Base-by-base conservation (phyloP, 331 rosid genomes). In the Erythrophleum ivorense region DNA sequence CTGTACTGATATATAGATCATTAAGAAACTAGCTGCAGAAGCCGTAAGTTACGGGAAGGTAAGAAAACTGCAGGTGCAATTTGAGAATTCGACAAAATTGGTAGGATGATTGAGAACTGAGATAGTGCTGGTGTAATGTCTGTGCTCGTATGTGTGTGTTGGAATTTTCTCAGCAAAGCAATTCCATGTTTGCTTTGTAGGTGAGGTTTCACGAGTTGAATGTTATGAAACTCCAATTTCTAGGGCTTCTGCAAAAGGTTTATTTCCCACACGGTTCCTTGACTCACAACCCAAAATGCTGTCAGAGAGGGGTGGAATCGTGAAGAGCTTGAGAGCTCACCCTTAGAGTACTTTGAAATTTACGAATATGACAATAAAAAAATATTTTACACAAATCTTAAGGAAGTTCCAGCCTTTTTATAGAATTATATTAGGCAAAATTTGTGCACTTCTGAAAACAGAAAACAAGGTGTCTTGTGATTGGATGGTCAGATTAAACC, bases 1-100 rank as follows among this genome's bases (percentile, higher is more conserved):
- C 69, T 75, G 69, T 78, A 80, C 82, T 83, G 54, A 9, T 24
- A 16, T 82, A 82, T 82, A 86, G 87, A 79, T 81, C 84, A 54
- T 82, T 46, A 19, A 81, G 71, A 64, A 80, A 78, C 85, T 82
- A 52, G 64, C 65, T 84, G 78, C 85, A 14, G 70, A 83, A 70
- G 55, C 57, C 81, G 87, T 74, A 69, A 66, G 73, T 75, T 46
- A 84, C 63, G 58, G 76, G 74, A 46, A 79, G 53, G 68, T 73
- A 46, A 80, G 75, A 78, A 73, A 80, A 58, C 62, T 60, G 60
- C 62, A 65, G 60, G 71, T 38, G 36, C 69, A 43, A 64, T 54
- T 53, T 75, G 83, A 77, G 85, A 68, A 80, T 73, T 85, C 31
- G 16, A 64, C 82, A 54, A 24, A 46, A 75, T 67, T 64, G 79